A percentile compares a stretch with the other conserved stretches of the same genome.
Conservation (phyloP, 371 early-diverging fungal genomes). For the Apophysomyces variabilis region DNA sequence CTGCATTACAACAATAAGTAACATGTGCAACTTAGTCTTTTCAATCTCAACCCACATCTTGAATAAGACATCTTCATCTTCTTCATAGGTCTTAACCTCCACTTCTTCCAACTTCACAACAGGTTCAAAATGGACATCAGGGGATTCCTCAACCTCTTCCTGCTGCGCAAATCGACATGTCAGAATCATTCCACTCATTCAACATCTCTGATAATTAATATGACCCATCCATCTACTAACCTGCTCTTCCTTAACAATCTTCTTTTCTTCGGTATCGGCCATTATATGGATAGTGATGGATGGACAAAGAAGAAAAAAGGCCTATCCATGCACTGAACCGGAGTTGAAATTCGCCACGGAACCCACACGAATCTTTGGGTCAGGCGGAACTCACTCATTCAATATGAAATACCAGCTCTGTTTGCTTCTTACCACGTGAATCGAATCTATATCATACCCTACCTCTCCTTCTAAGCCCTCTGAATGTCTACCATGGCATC, state of each 20-base stretch:
- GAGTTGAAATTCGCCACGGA: slow-evolving; percentile 4
- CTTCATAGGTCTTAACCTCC: slow-evolving; percentile 93
- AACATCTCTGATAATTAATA: neutral
- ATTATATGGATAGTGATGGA: slow-evolving; percentile 20
- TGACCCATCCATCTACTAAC: slow-evolving; percentile 15
- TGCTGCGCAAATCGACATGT: slow-evolving; percentile 33
- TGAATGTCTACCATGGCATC: no score
- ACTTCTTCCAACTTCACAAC: slow-evolving; percentile 92
- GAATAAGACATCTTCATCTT: slow-evolving; percentile 91
- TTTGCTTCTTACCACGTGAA: no score
- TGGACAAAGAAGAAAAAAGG: slow-evolving; percentile 17
- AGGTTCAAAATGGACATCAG: slow-evolving; percentile 97
- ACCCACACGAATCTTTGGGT: neutral
- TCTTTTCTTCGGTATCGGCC: slow-evolving; percentile 45
- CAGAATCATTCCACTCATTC: slow-evolving; percentile 13
- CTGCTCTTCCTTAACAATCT: slow-evolving; percentile 31
- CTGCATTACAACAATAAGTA: slow-evolving; percentile 48
- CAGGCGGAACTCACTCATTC: neutral
- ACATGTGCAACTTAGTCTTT: neutral
- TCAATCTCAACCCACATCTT: slow-evolving; percentile 81
- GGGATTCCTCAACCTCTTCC: slow-evolving; percentile 82
- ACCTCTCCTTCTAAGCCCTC: no score
- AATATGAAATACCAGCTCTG: no score
- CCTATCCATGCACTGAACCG: slow-evolving; percentile 6
- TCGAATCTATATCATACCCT: no score